Percentiles rank a stretch among this genome's conserved stretches.
Conservation (phyloP, 495 filamentous ascomycete species). For the Chlorociboria aeruginascens region DNA sequence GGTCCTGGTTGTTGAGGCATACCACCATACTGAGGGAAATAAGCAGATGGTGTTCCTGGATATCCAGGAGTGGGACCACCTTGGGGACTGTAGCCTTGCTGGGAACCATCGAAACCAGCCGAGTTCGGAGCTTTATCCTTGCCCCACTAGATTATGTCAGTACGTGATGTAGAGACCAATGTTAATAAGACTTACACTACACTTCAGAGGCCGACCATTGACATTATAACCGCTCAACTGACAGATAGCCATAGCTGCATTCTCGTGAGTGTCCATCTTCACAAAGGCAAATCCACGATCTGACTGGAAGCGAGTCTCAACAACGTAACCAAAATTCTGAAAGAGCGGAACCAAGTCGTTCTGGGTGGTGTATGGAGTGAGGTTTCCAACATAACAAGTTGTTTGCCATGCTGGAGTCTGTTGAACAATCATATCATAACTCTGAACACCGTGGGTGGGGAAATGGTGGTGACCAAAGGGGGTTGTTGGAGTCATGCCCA, state of each 20-base stretch:
- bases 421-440: conserved; percentile 92
- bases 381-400: conserved; percentile 94
- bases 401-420: conserved; percentile 99
- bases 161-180: not conserved
- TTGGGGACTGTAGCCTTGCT: conserved; percentile 57
- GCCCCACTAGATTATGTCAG: conserved; percentile 61
- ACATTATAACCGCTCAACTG: conserved; percentile 95
- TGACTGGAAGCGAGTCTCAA: conserved; percentile 94
- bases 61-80: conserved; percentile 42
- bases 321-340: conserved; percentile 95
- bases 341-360: conserved; percentile 93
- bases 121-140: conserved; percentile 93
- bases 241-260: conserved; percentile 97
- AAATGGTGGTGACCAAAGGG: conserved; percentile 97
- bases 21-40: conserved; percentile 88
- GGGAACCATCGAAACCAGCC: conserved; percentile 72
- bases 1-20: conserved; percentile 62
- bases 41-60: conserved; percentile 66
- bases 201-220: conserved; percentile 94
- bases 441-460: conserved; percentile 91
- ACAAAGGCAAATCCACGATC: conserved; percentile 98
- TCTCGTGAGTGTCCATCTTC: conserved; percentile 98
- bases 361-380: conserved; percentile 96
- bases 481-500: conserved; percentile 97
- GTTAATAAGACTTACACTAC: conserved; percentile 62